Evolutionary conservation across 768 basidiomycete species (phyloP), one percentile per base, ranked within the genome.

Genomic region (Daedaleopsis sinensis): DNA sequence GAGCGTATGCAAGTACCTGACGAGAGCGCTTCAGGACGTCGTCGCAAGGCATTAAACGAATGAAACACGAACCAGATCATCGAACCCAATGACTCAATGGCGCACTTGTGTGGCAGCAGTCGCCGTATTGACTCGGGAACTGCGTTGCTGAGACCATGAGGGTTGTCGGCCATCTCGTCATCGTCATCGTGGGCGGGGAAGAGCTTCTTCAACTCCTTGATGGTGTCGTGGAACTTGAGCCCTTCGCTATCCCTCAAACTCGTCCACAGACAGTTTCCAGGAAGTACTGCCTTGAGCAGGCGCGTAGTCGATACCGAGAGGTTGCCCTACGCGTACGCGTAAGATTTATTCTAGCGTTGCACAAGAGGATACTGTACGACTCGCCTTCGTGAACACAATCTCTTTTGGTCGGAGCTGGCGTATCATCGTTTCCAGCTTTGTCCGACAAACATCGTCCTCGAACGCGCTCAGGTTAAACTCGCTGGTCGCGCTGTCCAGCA

Each of bases 401-500:
- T 97, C 96, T 73, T 96, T 96, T 1, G 93, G 93, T 42, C 94
- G 79, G 57, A 98, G 77, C 72, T 96, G 95, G 63, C 96, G 82
- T 77, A 98, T 85, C 67, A 97, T 78, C 0, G 97, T 99, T 77
- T 98, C 97, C 60, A 99, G 75, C 72, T 87, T 90, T 5, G 97
- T 98, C 37, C 94, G 84, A 70, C 92, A 96, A 13, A 93, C 81
- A 71, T 99, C 97, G 67, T 99, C 97, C 59, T 90, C 85, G 72
- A 98, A 97, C 0, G 83, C 80, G 57, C 91, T 91, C 69, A 99
- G 71, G 70, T 94, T 89, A 79, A 99, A 98, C 72, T 96, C 91
- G 48, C 94, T 96, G 0, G 97, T 99, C 3, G 97, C 84, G 61
- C 94, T 96, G 72, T 99, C 97, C 67, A 98, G 75, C 9, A 95